Evolutionary conservation across 805 yeast species (phyloP), one percentile per base, ranked within the genome.

Genomic region (Blastobotrys attinorum): DNA sequence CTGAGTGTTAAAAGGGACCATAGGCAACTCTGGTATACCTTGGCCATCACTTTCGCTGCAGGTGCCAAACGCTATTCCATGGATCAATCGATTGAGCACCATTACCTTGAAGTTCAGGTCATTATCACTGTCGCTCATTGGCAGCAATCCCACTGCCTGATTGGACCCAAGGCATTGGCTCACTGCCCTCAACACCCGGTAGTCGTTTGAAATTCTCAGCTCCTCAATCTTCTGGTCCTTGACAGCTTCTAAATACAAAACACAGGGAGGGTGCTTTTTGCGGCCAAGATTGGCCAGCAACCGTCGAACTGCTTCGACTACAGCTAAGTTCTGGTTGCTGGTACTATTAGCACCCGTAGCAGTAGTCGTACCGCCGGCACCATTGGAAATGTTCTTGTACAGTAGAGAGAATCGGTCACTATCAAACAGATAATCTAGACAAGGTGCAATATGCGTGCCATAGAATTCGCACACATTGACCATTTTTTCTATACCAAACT

Each of bases 231-330:
- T 48, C 13, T 40, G 35, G 6, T 47, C 49, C 15, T 37, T 49
- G 16, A 39, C 33, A 25, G 51, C 54, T 15, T 52, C 55, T 8
- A 25, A 11, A 16, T 27, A n/a, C 25, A 21, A 42, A 27, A 25
- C 37, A 16, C 25, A 35, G n/a, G n/a, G n/a, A 18, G 8, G 60
- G 59, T 31, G 39, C 49, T n/a, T n/a, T n/a, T n/a, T n/a, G n/a
- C n/a, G n/a, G n/a, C n/a, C n/a, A 2, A 56, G 47, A 1, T 49
- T 37, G 3, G 50, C 46, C 29, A 58, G 37, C 2, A 60, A 40
- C 48, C 59, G 63, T 17, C 63, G 54, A 47, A 62, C 51, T 20
- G 56, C 59, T 45, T 61, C 65, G 20, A 60, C 41, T 42, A 59
- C 58, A 27, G 64, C 62, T 22, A 61, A 51, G 22, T 58, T 52